Evolutionary conservation across 257 asterid genomes (phyloP).

Genomic region (Nyctanthes arbortristis): DNA sequence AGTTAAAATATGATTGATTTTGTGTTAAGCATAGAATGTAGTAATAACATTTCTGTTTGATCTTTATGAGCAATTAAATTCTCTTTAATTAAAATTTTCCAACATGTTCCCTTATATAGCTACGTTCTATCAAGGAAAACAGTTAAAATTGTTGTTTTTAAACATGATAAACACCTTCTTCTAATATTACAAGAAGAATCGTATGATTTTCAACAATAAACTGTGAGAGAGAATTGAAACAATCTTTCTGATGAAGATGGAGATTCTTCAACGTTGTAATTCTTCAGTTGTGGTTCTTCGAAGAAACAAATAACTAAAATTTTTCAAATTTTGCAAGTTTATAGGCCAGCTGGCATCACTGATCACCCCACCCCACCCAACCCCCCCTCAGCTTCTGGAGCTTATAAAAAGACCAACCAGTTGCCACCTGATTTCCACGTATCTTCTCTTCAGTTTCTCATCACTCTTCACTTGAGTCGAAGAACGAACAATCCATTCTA

Average conservation of each 20-base stretch:
- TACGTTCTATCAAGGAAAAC: background rate
- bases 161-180: too few species aligned
- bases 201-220: too few species aligned
- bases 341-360: conserved; percentile 38
- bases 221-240: background rate
- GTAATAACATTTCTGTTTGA: background rate
- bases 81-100: too few species aligned
- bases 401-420: conserved; percentile 37
- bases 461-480: background rate
- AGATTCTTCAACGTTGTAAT: conserved; percentile 17
- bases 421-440: conserved; percentile 19
- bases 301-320: conserved; percentile 44
- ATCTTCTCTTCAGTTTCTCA: conserved; percentile 2
- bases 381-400: conserved; percentile 6
- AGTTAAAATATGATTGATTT: background rate
- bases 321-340: conserved; percentile 34
- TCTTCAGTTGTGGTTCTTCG: conserved; percentile 58
- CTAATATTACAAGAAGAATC: too few species aligned
- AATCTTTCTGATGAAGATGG: background rate
- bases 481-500: background rate
- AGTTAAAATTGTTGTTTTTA: background rate
- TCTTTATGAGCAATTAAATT: too few species aligned
- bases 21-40: background rate
- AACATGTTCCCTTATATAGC: too few species aligned
- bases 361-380: conserved; percentile 7